These are phyloP conservation scores for Hypoxylon sp. DNA, from an alignment of 2,329 filamentous ascomycete species.

Conservation along the genomic window DNA sequence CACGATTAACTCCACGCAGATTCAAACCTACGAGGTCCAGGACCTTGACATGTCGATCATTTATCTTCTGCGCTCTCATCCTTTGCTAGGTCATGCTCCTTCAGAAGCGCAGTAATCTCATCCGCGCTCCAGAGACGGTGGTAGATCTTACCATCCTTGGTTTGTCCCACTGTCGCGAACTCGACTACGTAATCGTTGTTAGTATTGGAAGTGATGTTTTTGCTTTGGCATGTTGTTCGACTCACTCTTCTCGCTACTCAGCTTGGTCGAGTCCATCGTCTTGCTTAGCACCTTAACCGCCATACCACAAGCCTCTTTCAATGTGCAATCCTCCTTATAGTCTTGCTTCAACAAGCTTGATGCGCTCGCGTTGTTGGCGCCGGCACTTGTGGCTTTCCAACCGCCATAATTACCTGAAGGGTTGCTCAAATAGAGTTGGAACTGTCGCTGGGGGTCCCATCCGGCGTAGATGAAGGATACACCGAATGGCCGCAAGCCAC, in stretches of 20 bases:
- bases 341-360: conserved; percentile 98
- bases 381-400: conserved; percentile 98
- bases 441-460: conserved; percentile 94
- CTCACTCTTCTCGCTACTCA: conserved; percentile 99
- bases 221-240: conserved; percentile 37
- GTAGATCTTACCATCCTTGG: conserved; percentile 95
- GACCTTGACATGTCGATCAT: conserved; percentile 51
- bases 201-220: conserved; percentile 39
- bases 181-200: conserved; percentile 74
- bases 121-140: conserved; percentile 97
- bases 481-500: conserved; percentile 96
- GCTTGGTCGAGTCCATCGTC: conserved; percentile 99
- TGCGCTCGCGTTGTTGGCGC: conserved; percentile 97
- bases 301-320: conserved; percentile 96
- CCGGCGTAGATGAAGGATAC: conserved; percentile 99
- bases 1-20: conserved; percentile 29
- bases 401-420: conserved; percentile 98
- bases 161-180: conserved; percentile 97
- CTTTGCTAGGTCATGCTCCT: conserved; percentile 96
- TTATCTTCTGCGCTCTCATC: conserved; percentile 78
- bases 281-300: conserved; percentile 99
- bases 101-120: conserved; percentile 92
- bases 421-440: conserved; percentile 99
- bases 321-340: conserved; percentile 97
- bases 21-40: conserved; percentile 20